Conservation (phyloP, 2,329 filamentous ascomycete species). For the Fonsecaea multimorphosa region DNA sequence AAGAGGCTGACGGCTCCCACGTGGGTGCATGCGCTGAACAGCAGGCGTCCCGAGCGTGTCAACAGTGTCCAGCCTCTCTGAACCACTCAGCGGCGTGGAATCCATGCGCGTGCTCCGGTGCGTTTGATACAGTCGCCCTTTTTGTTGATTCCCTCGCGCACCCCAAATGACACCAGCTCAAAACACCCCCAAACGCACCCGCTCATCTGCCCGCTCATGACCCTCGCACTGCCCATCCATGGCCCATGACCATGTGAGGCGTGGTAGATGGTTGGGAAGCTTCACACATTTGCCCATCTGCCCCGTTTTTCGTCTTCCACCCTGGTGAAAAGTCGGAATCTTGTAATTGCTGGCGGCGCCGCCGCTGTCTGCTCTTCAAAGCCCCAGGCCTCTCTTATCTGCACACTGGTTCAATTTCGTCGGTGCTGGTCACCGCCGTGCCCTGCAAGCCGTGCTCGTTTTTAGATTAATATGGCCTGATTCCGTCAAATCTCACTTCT, state of each 20-base stretch:
- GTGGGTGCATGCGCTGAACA: slow-evolving; percentile 23
- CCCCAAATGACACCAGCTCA: too few species aligned
- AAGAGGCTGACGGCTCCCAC: slow-evolving; percentile 26
- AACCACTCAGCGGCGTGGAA: slow-evolving; percentile 19
- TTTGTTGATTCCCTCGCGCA: slow-evolving; percentile 9
- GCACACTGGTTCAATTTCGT: slow-evolving; percentile 5
- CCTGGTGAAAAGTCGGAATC: slow-evolving; percentile 1
- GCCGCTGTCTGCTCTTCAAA: neutral
- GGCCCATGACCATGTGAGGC: slow-evolving; percentile 25
- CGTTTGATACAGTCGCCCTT: slow-evolving; percentile 21
- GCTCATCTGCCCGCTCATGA: neutral
- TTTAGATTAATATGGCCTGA: slow-evolving; percentile 5
- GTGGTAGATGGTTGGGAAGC: neutral
- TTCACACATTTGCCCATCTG: slow-evolving; percentile 5
- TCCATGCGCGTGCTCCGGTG: slow-evolving; percentile 26
- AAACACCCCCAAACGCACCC: too few species aligned
- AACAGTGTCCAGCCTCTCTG: neutral
- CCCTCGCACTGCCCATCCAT: slow-evolving; percentile 6
- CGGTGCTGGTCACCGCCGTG: slow-evolving; percentile 6
- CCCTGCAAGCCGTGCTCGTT: neutral
- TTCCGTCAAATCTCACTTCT: slow-evolving; percentile 1
- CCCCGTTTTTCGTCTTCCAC: slow-evolving; percentile 8
- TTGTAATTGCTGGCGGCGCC: slow-evolving; percentile 1
- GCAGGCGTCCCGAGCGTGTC: neutral
- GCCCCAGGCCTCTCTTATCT: slow-evolving; percentile 9